Base-by-base conservation (phyloP, 2,329 filamentous ascomycete species). In the Apiospora marii region DNA sequence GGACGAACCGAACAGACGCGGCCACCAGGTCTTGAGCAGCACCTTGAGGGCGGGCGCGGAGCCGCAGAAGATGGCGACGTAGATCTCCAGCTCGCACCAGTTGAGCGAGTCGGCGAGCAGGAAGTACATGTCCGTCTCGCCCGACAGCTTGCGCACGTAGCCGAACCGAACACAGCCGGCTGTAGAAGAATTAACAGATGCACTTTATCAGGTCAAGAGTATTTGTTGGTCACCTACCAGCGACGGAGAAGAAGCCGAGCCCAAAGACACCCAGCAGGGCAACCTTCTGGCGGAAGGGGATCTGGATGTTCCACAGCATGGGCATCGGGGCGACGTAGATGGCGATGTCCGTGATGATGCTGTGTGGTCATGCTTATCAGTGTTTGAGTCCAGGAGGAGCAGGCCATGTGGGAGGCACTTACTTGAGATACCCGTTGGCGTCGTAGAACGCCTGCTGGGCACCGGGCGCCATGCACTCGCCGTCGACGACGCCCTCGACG, bases 11-110 rank as follows among this genome's bases (percentile, higher is more conserved):
- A 68, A 68, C 16, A 68, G 4, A 43, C 43, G 67, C 1, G 67
- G 67, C 12, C 14, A 68, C 67, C 67, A 68, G 67, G 43, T 68
- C 41, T 34, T 48, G 43, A 68, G 67, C 24, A 68, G 24, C 2
- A 68, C 43, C 67, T 68, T 68, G 67, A 68, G 67, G 12, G 73
- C 67, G 24, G 68, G 69, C 22, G 71, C 71, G 30, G 71, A 73
- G 8, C 73, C 73, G 53, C 73, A 74, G 44, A 72, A 67, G 67
- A 74, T 72, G 4, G 73, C 73, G 8, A 74, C 61, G 46, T 74
- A 72, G n/a, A 74, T 71, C 69, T 74, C 73, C 8, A 73, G 69
- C 34, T 71, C 69, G 24, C 73, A 74, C 73, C 73, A 74, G 19
- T 72, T 73, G 24, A 74, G 73, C 3, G 71, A 69, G n/a, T 74